Evolutionary conservation across 2,329 filamentous ascomycete species (phyloP).

Genomic region (Coniochaeta ligniaria): DNA sequence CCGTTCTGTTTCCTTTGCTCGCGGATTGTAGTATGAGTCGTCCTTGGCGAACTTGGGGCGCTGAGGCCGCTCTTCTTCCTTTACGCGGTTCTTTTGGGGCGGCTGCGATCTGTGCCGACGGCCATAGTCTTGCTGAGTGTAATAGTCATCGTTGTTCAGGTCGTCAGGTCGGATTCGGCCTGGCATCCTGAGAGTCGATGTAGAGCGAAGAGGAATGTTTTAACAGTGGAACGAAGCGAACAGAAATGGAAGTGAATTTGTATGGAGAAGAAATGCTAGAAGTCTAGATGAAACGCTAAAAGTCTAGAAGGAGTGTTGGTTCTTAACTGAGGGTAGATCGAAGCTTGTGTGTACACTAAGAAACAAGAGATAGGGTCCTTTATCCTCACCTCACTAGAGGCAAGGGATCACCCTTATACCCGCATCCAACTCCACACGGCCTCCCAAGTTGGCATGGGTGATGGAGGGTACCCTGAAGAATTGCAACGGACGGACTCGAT

Average conservation of each 20-base stretch:
- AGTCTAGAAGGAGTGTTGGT: neutral
- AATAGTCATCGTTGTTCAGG: neutral
- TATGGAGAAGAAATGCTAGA: neutral
- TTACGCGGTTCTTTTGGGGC: neutral
- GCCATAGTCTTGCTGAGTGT: neutral
- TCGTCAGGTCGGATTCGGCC: neutral
- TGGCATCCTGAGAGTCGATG: neutral
- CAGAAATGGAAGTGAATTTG: neutral
- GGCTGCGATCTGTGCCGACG: conserved; percentile 1
- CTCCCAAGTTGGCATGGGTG: neutral
- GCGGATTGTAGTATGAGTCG: conserved; percentile 9
- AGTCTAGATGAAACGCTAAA: no score
- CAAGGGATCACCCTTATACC: neutral
- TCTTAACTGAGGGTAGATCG: neutral
- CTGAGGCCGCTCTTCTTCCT: neutral
- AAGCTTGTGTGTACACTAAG: neutral
- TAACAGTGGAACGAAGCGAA: neutral
- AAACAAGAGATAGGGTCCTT: neutral
- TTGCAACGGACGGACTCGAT: neutral
- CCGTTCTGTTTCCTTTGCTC: neutral
- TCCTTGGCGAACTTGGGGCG: conserved; percentile 1
- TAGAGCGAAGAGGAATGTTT: neutral
- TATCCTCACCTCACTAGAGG: neutral
- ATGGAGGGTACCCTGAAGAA: neutral
- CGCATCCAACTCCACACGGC: neutral